Conservation (phyloP, 148 eudicot genomes). For the Oxyria digyna region DNA sequence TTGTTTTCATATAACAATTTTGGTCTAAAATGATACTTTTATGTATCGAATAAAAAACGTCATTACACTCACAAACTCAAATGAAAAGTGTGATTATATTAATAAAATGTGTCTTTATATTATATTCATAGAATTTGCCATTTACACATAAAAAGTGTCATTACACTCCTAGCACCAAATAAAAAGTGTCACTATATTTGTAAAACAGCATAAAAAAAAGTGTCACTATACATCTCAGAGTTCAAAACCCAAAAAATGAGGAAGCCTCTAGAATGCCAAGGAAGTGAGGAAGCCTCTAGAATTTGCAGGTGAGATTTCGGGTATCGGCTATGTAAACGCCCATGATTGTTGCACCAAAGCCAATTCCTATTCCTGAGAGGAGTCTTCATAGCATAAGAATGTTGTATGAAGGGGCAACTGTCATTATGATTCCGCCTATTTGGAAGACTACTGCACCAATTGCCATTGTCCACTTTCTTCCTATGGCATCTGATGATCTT, state of each 20-base stretch:
- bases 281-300: conserved; percentile 77
- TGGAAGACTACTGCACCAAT: conserved; percentile 65
- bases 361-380: conserved; percentile 73
- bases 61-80: too few relatives aligned
- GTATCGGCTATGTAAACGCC: conserved; percentile 79
- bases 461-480: conserved; percentile 96
- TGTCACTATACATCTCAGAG: too few relatives aligned
- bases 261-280: conserved; percentile 76
- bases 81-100: too few relatives aligned
- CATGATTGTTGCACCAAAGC: conserved; percentile 77
- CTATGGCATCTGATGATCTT: conserved; percentile 70
- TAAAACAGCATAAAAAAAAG: too few relatives aligned
- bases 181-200: too few relatives aligned
- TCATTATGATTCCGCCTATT: conserved; percentile 63
- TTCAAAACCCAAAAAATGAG: conserved; percentile 80
- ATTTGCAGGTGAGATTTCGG: conserved; percentile 74
- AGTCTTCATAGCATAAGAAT: conserved; percentile 58
- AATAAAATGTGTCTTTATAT: too few relatives aligned
- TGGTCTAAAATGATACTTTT: too few relatives aligned
- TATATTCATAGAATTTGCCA: too few relatives aligned
- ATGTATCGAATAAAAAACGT: too few relatives aligned
- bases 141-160: too few relatives aligned
- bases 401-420: conserved; percentile 53
- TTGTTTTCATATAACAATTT: too few relatives aligned
- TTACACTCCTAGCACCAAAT: too few relatives aligned